Evolutionary conservation across 768 basidiomycete species (phyloP), one percentile per base, ranked within the genome.

Genomic region (Collybia mongolica): DNA sequence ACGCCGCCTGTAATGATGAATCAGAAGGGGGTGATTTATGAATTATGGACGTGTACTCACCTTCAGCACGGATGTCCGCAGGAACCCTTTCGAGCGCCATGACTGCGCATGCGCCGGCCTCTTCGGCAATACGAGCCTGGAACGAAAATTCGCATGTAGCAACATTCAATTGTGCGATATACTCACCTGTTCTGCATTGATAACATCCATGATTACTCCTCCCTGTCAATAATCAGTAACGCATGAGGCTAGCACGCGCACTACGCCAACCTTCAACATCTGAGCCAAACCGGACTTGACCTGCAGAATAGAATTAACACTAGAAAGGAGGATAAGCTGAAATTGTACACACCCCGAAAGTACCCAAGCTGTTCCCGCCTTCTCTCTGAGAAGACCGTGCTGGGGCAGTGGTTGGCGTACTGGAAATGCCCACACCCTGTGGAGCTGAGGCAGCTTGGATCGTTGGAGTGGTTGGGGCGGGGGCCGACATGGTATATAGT

Each of bases 1-100:
- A 99, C 96, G 51, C 96, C 96, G 26, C 96, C 74, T 76, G 41
- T 17, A 49, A 52, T 20, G 38, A 44, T 40, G 17, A 43, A 37
- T 55, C 51, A 56, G 48, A 48, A 24, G 20, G 41, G 19, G 45
- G 41, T 37, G 22, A 28, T 26, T 44, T 20, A 38, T 36, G 41
- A 42, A 24, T 39, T 46, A 29, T 8, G 37, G 46, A 28, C n/a
- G 48, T 32, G 38, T 19, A 43, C 48, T 42, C 24, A 75, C 74
- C 96, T 65, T 91, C 76, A 15, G 79, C 79, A 53, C 96, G 82
- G 63, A 99, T 98, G 64, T 98, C 93, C 11, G 95, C 94, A 8
- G 96, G 96, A 2, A 99, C 92, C 50, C 94, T 79, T 69, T 97
- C 93, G 26, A 95, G 80, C 3, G 93, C 93, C 96, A 99, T 98